phyloP scores from a whole-genome alignment of 257 asterid species.

The Salvia splendens region DNA sequence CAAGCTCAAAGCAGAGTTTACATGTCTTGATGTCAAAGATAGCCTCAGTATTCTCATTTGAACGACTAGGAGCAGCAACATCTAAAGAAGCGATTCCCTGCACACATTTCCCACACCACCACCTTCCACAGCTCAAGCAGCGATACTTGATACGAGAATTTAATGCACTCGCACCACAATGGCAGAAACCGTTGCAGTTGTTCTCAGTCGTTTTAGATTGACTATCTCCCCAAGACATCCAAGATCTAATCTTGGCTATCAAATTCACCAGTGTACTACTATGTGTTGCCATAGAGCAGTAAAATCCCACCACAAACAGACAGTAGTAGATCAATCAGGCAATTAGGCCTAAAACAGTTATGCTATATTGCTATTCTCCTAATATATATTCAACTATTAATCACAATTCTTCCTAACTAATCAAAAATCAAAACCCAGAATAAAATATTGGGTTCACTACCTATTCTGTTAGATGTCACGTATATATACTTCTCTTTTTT shows the following conservation, averaged over 20 bases:
- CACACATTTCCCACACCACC: conserved; percentile 58
- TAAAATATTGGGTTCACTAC: conserved; percentile 48
- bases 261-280: conserved; percentile 58
- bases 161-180: conserved; percentile 45
- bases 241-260: conserved; percentile 65
- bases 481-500: conserved; percentile 20
- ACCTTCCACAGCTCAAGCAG: conserved; percentile 59
- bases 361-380: background rate
- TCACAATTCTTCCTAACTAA: conserved; percentile 5
- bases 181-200: conserved; percentile 41
- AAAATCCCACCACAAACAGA: conserved; percentile 42
- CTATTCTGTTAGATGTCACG: conserved; percentile 14
- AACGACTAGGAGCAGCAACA: conserved; percentile 29
- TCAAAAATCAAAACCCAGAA: conserved; percentile 55
- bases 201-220: conserved; percentile 47
- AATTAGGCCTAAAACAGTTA: no score
- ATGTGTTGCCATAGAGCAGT: conserved; percentile 68
- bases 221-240: conserved; percentile 54
- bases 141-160: conserved; percentile 51
- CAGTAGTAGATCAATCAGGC: background rate
- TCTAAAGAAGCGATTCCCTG: conserved; percentile 41
- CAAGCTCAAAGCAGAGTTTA: conserved; percentile 52
- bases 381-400: conserved; percentile 18
- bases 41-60: conserved; percentile 44
- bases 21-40: conserved; percentile 43